Conservation (phyloP, 1,139 yeast species). For the Sugiyamaella novakii region DNA sequence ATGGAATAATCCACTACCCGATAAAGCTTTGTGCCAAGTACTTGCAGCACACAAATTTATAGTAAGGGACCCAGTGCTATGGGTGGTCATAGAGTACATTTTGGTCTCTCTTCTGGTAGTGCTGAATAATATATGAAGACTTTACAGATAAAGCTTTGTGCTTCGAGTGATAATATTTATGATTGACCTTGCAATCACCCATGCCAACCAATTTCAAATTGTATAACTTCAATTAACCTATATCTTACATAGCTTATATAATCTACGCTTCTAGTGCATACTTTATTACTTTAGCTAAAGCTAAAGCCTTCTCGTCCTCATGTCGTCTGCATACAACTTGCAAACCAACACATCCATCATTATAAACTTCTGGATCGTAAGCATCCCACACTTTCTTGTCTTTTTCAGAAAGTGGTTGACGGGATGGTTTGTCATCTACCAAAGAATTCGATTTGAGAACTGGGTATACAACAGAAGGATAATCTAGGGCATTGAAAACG, state of each 20-base stretch:
- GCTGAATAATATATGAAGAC: too few species aligned
- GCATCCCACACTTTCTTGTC: conserved; percentile 39
- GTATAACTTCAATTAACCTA: not conserved
- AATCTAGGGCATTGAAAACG: conserved; percentile 52
- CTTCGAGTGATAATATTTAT: too few species aligned
- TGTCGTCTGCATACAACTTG: conserved; percentile 54
- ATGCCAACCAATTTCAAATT: too few species aligned
- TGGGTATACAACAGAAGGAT: conserved; percentile 52
- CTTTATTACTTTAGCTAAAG: conserved; percentile 38
- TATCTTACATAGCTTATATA: not conserved
- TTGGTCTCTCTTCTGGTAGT: too few species aligned
- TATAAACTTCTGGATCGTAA: conserved; percentile 50
- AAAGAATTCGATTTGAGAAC: conserved; percentile 48
- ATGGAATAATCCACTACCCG: too few species aligned
- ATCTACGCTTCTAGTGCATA: conserved; percentile 16
- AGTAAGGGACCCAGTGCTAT: too few species aligned
- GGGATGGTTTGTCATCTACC: conserved; percentile 38
- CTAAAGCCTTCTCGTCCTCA: conserved; percentile 56
- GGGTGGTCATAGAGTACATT: too few species aligned
- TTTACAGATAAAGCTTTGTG: too few species aligned
- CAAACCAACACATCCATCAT: conserved; percentile 56
- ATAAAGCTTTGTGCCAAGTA: too few species aligned
- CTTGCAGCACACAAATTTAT: too few species aligned
- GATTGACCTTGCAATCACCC: too few species aligned
- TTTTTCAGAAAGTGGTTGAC: conserved; percentile 36